Conservation (phyloP, 2,329 filamentous ascomycete genomes). For the Claviceps arundinis region DNA sequence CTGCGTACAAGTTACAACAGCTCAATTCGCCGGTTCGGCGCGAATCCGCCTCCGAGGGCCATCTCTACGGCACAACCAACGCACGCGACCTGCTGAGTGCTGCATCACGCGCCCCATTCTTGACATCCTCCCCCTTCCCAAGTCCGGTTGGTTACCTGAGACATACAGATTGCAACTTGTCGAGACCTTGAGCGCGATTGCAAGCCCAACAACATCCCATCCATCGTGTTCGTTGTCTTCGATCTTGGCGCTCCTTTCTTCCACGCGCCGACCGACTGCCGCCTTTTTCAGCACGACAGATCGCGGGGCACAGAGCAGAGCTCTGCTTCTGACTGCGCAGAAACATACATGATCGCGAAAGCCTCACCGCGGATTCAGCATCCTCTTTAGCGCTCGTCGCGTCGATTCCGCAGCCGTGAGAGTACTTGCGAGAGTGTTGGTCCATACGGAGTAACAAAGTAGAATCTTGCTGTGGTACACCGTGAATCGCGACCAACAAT, state of each 20-base stretch:
- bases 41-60: neutral
- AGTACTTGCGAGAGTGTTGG: neutral
- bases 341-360: neutral
- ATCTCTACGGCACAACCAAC: neutral
- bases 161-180: neutral
- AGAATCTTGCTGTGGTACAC: neutral
- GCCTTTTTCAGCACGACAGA: neutral
- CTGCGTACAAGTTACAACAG: too few relatives aligned
- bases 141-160: neutral
- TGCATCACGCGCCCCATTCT: neutral
- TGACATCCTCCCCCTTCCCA: neutral
- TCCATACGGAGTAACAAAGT: neutral
- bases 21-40: neutral
- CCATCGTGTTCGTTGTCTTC: neutral
- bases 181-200: neutral
- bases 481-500: neutral
- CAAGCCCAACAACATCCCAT: neutral
- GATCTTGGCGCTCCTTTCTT: neutral
- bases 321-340: neutral
- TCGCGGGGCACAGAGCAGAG: neutral
- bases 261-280: neutral
- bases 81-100: neutral
- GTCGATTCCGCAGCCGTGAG: neutral
- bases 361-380: neutral
- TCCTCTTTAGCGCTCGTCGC: neutral